Evolutionary conservation across 257 asterid species (phyloP).

Genomic region (Fraxinus quadrangulata): DNA sequence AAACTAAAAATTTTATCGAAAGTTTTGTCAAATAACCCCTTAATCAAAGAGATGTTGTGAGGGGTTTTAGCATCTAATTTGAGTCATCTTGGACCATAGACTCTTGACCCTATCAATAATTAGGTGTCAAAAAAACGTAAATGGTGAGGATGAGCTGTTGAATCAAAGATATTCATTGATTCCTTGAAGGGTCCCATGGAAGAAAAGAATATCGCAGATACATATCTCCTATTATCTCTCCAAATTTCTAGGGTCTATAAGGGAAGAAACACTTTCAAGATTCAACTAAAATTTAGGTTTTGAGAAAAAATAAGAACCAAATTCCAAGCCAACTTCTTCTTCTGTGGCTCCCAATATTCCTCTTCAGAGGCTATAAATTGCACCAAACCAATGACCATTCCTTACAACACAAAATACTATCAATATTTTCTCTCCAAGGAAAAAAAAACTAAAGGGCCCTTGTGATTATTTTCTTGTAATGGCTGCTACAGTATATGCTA

Average conservation of each 20-base stretch:
- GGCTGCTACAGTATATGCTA: conserved; percentile 64
- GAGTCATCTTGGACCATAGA: too few species aligned
- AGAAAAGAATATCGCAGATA: conserved; percentile 23
- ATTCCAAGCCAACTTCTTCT: conserved; percentile 31
- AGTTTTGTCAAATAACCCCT: too few species aligned
- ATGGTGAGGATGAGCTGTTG: neutral
- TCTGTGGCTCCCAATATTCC: conserved; percentile 47
- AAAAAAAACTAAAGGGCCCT: conserved; percentile 20
- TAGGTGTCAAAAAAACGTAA: neutral
- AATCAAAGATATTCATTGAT: neutral
- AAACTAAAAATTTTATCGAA: too few species aligned
- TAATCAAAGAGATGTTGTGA: too few species aligned
- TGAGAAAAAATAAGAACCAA: conserved; percentile 8
- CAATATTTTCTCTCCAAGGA: neutral
- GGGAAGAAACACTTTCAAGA: conserved; percentile 3
- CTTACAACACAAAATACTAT: neutral
- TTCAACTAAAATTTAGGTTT: conserved; percentile 20
- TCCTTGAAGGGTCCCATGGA: conserved; percentile 15
- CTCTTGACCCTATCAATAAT: too few species aligned
- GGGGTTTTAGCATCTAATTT: too few species aligned
- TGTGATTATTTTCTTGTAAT: conserved; percentile 29
- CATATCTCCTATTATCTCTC: conserved; percentile 36
- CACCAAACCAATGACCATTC: neutral
- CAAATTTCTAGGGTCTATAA: conserved; percentile 21
- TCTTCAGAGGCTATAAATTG: neutral